Percentiles rank a stretch among this genome's conserved stretches.
phyloP scores from a whole-genome alignment of 2,329 filamentous ascomycete genomes.

The Blumeriella jaapii region DNA sequence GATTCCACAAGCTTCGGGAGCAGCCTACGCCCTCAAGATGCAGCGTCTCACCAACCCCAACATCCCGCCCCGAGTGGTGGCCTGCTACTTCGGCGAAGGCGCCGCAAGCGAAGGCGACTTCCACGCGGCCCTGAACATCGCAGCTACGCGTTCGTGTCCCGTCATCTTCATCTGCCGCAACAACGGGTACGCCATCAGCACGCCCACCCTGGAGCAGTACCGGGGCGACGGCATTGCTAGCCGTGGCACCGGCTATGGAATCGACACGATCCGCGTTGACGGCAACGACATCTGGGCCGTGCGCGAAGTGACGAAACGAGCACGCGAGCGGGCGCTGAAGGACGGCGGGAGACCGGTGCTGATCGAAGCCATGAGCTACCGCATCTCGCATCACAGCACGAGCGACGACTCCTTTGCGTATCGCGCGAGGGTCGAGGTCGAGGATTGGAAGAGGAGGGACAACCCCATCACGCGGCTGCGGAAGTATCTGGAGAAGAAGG shows the following conservation, averaged over 20 bases:
- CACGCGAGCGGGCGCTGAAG: conserved; percentile 52
- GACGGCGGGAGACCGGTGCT: conserved; percentile 49
- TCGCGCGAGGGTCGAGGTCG: conserved; percentile 81
- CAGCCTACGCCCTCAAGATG: conserved; percentile 79
- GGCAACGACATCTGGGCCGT: conserved; percentile 94
- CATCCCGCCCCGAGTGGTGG: conserved; percentile 55
- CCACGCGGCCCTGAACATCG: conserved; percentile 83
- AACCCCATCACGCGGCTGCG: conserved; percentile 77
- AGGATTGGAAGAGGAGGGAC: conserved; percentile 85
- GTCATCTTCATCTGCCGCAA: conserved; percentile 87
- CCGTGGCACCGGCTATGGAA: conserved; percentile 81
- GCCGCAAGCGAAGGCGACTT: conserved; percentile 88
- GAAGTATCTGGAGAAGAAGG: conserved; percentile 80
- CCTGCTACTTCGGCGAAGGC: conserved; percentile 84
- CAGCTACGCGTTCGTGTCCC: conserved; percentile 76
- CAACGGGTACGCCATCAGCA: conserved; percentile 86
- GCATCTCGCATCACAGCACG: conserved; percentile 95
- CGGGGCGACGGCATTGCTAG: conserved; percentile 84
- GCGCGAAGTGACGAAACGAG: conserved; percentile 64
- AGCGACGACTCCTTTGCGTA: conserved; percentile 97
- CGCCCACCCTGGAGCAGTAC: conserved; percentile 82
- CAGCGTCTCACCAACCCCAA: conserved; percentile 63
- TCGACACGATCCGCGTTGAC: conserved; percentile 83
- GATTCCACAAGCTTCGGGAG: conserved; percentile 77
- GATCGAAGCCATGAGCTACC: conserved; percentile 94